Percentiles rank a stretch among this genome's conserved stretches.
Evolutionary conservation across 2,329 filamentous ascomycete genomes (phyloP).

Genomic region (Fusarium musae): DNA sequence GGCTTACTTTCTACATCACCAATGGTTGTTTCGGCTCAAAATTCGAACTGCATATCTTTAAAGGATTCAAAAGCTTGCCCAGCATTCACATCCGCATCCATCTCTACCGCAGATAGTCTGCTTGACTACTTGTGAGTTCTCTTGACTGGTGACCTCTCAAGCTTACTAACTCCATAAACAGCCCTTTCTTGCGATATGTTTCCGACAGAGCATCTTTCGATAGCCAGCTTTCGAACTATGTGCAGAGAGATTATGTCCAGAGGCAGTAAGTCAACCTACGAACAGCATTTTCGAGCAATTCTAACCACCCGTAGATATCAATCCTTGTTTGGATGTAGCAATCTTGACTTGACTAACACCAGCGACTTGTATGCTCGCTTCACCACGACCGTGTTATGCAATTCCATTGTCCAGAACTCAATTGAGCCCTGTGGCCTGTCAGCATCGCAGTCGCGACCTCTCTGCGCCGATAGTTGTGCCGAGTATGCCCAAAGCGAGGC

Average conservation of each 20-base stretch:
- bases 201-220: conserved; percentile 83
- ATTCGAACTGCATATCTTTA: conserved; percentile 70
- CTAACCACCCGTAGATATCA: conserved; percentile 72
- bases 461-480: conserved; percentile 92
- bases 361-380: conserved; percentile 90
- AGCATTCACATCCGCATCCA: conserved; percentile 76
- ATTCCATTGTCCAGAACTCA: conserved; percentile 92
- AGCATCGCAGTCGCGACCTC: conserved; percentile 71
- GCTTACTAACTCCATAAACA: conserved; percentile 51
- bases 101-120: conserved; percentile 71
- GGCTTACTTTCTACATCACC: conserved; percentile 44
- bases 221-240: conserved; percentile 75
- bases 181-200: conserved; percentile 87
- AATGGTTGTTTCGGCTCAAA: conserved; percentile 52
- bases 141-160: background rate
- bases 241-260: conserved; percentile 78
- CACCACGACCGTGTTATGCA: conserved; percentile 92
- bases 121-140: conserved; percentile 71
- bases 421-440: conserved; percentile 74
- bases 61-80: conserved; percentile 75
- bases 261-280: conserved; percentile 71
- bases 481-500: conserved; percentile 90
- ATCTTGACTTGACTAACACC: conserved; percentile 81
- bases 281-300: background rate
- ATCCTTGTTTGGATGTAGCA: conserved; percentile 80